Percentiles rank a stretch among this genome's conserved stretches.
These are phyloP conservation scores for Fusarium papillatum DNA, from an alignment of 2,329 filamentous ascomycete genomes.

Conservation along the genomic window DNA sequence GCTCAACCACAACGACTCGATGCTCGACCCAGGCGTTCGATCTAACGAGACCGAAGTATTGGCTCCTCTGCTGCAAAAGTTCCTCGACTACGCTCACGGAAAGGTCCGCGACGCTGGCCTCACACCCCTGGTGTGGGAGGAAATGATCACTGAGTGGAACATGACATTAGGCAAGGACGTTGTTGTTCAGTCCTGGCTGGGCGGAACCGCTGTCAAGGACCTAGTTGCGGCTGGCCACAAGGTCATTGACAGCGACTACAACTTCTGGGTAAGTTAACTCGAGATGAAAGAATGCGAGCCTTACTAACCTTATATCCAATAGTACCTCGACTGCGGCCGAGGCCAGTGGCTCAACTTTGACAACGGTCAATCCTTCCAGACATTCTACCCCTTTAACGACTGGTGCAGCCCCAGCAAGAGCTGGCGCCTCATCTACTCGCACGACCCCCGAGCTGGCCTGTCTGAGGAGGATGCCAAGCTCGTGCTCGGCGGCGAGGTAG, in stretches of 20 bases:
- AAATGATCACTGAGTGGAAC: constrained; percentile 86
- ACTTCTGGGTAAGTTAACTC: constrained; percentile 75
- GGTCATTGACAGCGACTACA: constrained; percentile 81
- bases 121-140: constrained; percentile 88
- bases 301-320: constrained; percentile 34
- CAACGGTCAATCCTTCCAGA: constrained; percentile 64
- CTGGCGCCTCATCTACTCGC: constrained; percentile 86
- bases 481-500: constrained; percentile 85
- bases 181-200: constrained; percentile 85
- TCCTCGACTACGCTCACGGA: constrained; percentile 78
- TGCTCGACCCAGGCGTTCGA: constrained; percentile 78
- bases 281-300: too few species aligned
- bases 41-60: constrained; percentile 76
- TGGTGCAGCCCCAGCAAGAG: constrained; percentile 86
- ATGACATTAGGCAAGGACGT: constrained; percentile 78
- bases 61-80: constrained; percentile 82
- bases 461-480: constrained; percentile 72
- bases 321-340: constrained; percentile 88
- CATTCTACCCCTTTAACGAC: constrained; percentile 79
- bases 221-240: constrained; percentile 76
- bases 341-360: constrained; percentile 84
- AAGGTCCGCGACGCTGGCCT: constrained; percentile 75
- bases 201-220: constrained; percentile 70
- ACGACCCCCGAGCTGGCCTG: constrained; percentile 79
- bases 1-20: constrained; percentile 77